These are phyloP conservation scores for Wickerhamiella brachini DNA, from an alignment of 805 yeast species.

Conservation along the genomic window DNA sequence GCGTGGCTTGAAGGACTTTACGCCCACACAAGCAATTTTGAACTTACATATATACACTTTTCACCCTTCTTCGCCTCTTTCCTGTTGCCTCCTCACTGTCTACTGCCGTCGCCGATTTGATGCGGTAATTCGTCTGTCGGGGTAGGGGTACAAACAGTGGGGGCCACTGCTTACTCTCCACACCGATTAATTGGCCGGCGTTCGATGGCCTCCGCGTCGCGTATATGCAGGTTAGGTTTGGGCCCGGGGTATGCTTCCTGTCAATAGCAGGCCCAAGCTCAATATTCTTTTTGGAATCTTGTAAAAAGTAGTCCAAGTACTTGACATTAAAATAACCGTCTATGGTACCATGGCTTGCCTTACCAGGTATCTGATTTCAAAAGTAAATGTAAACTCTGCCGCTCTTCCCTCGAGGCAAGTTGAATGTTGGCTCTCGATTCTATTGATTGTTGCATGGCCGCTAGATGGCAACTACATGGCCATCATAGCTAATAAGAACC, in stretches of 20 bases:
- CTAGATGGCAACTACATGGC: too few species aligned
- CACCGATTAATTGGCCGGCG: neutral
- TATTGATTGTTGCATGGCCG: too few species aligned
- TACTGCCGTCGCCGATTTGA: neutral
- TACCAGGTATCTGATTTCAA: too few species aligned
- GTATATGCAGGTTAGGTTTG: neutral
- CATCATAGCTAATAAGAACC: too few species aligned
- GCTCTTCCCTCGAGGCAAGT: too few species aligned
- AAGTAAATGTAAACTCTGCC: too few species aligned
- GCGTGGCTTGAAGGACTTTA: neutral
- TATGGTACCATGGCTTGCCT: too few species aligned
- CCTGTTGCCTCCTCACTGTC: neutral
- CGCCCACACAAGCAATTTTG: neutral
- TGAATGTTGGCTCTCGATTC: too few species aligned
- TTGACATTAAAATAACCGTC: too few species aligned
- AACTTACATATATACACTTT: neutral
- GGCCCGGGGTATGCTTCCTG: neutral
- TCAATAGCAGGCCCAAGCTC: neutral
- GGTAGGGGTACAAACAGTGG: neutral
- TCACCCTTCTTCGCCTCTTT: neutral
- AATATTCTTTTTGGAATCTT: too few species aligned
- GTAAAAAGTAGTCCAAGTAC: too few species aligned
- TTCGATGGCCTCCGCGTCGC: neutral
- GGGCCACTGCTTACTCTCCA: neutral
- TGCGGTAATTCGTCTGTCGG: neutral